phyloP scores from a whole-genome alignment of 2,329 filamentous ascomycete genomes.

The Colletotrichum magnum region DNA sequence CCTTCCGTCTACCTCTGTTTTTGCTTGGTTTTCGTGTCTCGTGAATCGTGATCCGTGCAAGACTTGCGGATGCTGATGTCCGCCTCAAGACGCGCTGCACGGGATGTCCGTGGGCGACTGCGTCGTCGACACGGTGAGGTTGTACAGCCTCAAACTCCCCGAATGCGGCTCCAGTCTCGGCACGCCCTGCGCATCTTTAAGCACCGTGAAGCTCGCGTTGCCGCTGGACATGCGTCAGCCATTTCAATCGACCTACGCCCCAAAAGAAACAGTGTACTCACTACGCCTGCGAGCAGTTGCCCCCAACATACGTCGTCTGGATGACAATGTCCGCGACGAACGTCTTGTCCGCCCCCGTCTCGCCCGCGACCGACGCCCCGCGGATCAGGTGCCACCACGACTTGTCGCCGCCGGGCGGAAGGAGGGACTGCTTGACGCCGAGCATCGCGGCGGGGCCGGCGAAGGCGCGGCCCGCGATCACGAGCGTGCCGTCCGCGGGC shows the following conservation, averaged over 20 bases:
- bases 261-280: conserved; percentile 2
- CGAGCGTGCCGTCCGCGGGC: conserved; percentile 19
- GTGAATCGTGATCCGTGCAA: neutral
- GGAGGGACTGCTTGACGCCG: conserved; percentile 29
- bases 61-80: neutral
- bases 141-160: conserved; percentile 26
- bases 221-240: conserved; percentile 10
- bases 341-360: conserved; percentile 18
- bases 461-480: conserved; percentile 15
- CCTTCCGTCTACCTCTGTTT: neutral
- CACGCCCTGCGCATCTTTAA: conserved; percentile 9
- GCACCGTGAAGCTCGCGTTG: conserved; percentile 26
- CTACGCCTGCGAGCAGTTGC: conserved; percentile 30
- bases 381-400: conserved; percentile 35
- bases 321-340: conserved; percentile 30
- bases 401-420: conserved; percentile 23
- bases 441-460: conserved; percentile 15
- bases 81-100: conserved; percentile 8
- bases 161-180: conserved; percentile 29
- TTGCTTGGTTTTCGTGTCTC: neutral
- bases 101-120: conserved; percentile 26
- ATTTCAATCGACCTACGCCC: too few relatives aligned
- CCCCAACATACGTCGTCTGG: conserved; percentile 25
- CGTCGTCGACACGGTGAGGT: conserved; percentile 29
- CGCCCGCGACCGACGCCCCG: conserved; percentile 19